phyloP scores from a whole-genome alignment of 495 filamentous ascomycete species.

The Annulohypoxylon moriforme region DNA sequence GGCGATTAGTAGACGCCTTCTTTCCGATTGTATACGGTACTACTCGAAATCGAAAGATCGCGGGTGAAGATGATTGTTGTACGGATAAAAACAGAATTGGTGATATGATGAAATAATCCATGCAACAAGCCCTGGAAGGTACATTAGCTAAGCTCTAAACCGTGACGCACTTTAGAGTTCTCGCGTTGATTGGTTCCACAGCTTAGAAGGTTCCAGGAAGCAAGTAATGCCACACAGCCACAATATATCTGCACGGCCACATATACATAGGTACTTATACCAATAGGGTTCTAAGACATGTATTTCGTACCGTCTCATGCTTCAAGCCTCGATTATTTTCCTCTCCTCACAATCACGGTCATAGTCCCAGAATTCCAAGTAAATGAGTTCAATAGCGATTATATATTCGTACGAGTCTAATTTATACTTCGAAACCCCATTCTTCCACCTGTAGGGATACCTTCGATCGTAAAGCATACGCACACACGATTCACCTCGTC shows the following conservation, averaged over 20 bases:
- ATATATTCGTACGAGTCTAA: not conserved
- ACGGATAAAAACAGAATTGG: not conserved
- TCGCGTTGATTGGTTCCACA: conserved; percentile 4
- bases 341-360: not conserved
- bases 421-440: not conserved
- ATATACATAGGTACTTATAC: not conserved
- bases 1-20: no score
- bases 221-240: not conserved
- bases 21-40: no score
- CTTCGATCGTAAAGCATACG: not conserved
- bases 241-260: not conserved
- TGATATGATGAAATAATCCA: not conserved
- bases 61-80: not conserved
- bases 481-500: not conserved
- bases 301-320: not conserved
- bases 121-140: not conserved
- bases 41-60: not conserved
- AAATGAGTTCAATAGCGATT: not conserved
- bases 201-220: not conserved
- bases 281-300: not conserved
- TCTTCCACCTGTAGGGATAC: not conserved
- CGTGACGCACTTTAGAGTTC: not conserved
- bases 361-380: not conserved
- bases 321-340: not conserved
- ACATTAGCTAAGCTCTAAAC: not conserved